Evolutionary conservation across 306 rosid species (phyloP), one percentile per base, ranked within the genome.

Genomic region (Aeschynomene evenia): DNA sequence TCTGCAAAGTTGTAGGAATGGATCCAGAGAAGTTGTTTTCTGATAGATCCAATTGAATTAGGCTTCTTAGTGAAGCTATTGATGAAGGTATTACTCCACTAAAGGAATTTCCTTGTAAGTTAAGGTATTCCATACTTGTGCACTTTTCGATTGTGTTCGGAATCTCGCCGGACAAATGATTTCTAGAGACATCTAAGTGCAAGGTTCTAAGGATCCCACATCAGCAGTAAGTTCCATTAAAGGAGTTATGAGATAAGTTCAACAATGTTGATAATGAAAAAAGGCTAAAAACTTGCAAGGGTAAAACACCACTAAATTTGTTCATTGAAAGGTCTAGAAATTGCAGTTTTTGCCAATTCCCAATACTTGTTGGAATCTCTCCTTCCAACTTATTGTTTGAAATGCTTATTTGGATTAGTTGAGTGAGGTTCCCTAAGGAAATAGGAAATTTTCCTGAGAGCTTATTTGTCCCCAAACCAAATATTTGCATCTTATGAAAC

Each of bases 71-170:
- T 56, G 28, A 65, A 46, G 29, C 19, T 5, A 46, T 7, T 2
- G 58, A 46, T 26, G 71, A 20, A 9, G 34, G 81, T 34, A 71
- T 3, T 7, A 0, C 59, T 9, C 71, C 72, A 22, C 10, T 24
- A 6, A 81, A 43, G 23, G 9, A 63, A 15, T 76, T 81, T 0
- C 58, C 72, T 1, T 53, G 28, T 1, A 80, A 14, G 20, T n/a
- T 24, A 22, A 76, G 51, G 20, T 4, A 23, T 23, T 76, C 72
- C 19, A 80, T 4, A 15, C 21, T 13, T 40, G 18, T 40, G 48
- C 48, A 40, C 15, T 40, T 1, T 40, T 16, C 48, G 13, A 40
- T 40, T 11, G 18, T 12, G 15, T 11, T 40, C 12, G 48, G 46
- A 40, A 40, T 13, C 48, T 40, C 16, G 6, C 48, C 18, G 13